Base-by-base conservation (phyloP, 73 alveolate species). In the Tetrahymena borealis region DNA sequence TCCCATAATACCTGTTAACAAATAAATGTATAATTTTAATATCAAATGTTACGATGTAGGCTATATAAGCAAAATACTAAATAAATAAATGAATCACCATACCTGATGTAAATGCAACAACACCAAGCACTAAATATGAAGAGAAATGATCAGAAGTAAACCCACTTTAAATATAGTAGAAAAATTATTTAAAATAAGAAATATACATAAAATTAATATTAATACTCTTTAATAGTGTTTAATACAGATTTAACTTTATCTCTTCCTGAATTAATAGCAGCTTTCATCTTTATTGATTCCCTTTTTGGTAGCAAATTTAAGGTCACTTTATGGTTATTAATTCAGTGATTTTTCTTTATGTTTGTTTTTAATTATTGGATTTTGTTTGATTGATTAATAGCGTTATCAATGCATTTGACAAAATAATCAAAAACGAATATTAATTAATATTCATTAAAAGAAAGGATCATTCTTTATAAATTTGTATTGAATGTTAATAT, bases 1-100 rank as follows among this genome's bases (percentile, higher is more conserved):
- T 24, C 96, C 95, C 94, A 94, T 78, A 10, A 94, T 39, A 12
- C 97, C 97, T 78, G 37, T 32, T 33, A 8, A 78, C 12, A n/a
- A 32, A n/a, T 2, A 40, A 24, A 39, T 7, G 31, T 31, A 39
- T n/a, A 39, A 39, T 39, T n/a, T n/a, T n/a, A n/a, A n/a, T n/a
- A n/a, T n/a, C n/a, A n/a, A n/a, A n/a, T n/a, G n/a, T n/a, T n/a
- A n/a, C n/a, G n/a, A n/a, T n/a, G n/a, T n/a, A n/a, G n/a, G n/a
- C n/a, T n/a, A n/a, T n/a, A n/a, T n/a, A n/a, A n/a, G n/a, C n/a
- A n/a, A n/a, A n/a, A n/a, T n/a, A n/a, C n/a, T n/a, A 40, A 40
- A 3, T 40, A 2, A 41, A 18, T 5, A 41, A 3, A 11, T 18
- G 20, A 41, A 41, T 41, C 3, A 41, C 20, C 3, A 4, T 60